Evolutionary conservation across 2,329 filamentous ascomycete genomes (phyloP), one percentile per base, ranked within the genome.

Genomic region (Aspergillus arachidicola): DNA sequence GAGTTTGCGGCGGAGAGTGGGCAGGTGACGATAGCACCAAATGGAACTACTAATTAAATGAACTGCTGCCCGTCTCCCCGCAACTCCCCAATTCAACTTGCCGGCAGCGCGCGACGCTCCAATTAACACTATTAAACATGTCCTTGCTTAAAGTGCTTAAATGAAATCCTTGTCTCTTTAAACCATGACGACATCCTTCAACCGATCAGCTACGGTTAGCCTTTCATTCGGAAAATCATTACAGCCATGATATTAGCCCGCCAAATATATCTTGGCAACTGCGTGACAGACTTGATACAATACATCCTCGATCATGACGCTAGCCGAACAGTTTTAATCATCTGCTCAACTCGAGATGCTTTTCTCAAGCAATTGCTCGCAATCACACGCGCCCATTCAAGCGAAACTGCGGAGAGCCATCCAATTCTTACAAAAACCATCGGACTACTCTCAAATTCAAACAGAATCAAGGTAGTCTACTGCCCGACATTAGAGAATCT

Each of bases 401-500:
- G 60, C 12, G 64, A 65, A 23, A 41, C 64, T 55, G 38, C 64
- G 26, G 7, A 59, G 10, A 55, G 63, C 51, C 79, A 81, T 69
- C 69, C 75, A 38, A 80, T 93, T 9, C 78, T 92, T 7, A 80
- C 83, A 19, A 86, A 89, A 32, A 88, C 91, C 0, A 85, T 97
- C 16, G 85, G 88, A 60, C 85, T 92, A 66, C 82, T 94, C 32
- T 86, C 89, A 54, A 84, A 86, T 4, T 89, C 92, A 9, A 86
- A 87, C 34, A 87, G 89, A 70, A 85, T 96, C 66, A 87, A 86
- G 60, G 77, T 94, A 10, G 80, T 87, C 41, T 97, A 96, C 78
- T 86, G 88, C 60, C 88, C 92, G 0, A 92, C 90, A 2, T 84
- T 95, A 59, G 88, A 91, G 26, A 89, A 91, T 75, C 85, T 97